A percentile compares a stretch with the other conserved stretches of the same genome.
Evolutionary conservation across 768 basidiomycete species (phyloP).

Genomic region (Russula sp.): DNA sequence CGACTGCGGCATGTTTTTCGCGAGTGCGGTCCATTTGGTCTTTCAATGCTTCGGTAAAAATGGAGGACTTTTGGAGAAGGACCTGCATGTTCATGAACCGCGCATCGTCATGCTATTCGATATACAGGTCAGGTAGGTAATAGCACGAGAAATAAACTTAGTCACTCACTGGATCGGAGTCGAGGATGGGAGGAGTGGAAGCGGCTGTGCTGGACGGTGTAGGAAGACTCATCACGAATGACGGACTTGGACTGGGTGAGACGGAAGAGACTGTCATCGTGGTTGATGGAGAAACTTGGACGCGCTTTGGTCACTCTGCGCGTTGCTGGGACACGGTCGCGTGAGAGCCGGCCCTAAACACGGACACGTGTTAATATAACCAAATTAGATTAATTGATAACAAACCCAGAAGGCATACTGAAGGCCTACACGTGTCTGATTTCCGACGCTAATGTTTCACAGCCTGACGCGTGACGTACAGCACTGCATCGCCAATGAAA

Average conservation of each 20-base stretch:
- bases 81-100: slow-evolving; percentile 56
- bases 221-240: slow-evolving; percentile 14
- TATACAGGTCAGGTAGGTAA: neutral
- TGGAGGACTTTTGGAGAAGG: slow-evolving; percentile 70
- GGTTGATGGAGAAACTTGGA: neutral
- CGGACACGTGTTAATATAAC: too few relatives aligned
- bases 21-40: slow-evolving; percentile 60
- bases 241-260: slow-evolving; percentile 16
- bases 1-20: slow-evolving; percentile 23
- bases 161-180: slow-evolving; percentile 21
- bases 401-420: too few relatives aligned
- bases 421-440: neutral
- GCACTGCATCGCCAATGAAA: neutral
- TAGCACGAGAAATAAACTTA: too few relatives aligned
- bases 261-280: slow-evolving; percentile 10
- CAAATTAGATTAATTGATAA: too few relatives aligned
- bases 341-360: slow-evolving; percentile 29
- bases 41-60: slow-evolving; percentile 70
- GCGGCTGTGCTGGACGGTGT: slow-evolving; percentile 18
- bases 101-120: slow-evolving; percentile 47
- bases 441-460: neutral
- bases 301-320: slow-evolving; percentile 1
- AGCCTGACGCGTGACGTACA: neutral
- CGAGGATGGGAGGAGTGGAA: slow-evolving; percentile 14
- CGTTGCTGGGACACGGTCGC: slow-evolving; percentile 7